Evolutionary conservation across 2,329 filamentous ascomycete species (phyloP), one percentile per base, ranked within the genome.

Genomic region (Colletotrichum magnum): DNA sequence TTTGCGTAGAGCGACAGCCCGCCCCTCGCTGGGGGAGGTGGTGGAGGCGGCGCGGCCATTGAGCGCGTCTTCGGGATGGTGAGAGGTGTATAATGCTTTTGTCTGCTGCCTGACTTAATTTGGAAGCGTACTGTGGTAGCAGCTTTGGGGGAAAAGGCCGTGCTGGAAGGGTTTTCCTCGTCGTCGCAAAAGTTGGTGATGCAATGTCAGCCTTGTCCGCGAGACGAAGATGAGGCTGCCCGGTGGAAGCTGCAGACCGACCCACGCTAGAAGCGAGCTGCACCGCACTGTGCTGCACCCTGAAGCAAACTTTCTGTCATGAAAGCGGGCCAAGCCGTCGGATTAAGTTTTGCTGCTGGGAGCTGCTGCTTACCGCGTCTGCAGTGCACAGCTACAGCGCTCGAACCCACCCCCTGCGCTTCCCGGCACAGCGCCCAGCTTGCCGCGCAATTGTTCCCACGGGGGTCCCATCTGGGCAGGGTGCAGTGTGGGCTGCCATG

Each of bases 1-100:
- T 97, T 93, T 63, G 93, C 94, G 78, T 97, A 97, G 5, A 97
- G 89, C 18, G 93, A 95, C 73, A 94, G 84, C 66, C 86, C 86
- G 66, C 84, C 82, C 65, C 83, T 80, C 54, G 79, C 77, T 13
- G 80, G 80, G 52, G 83, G 83, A 48, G 82, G 80, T 24, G 83
- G 77, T 41, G 80, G 80, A 16, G 77, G 76, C 16, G 78, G 74
- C 68, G 75, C 76, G 69, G 79, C 73, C 75, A 77, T 79, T 58
- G 53, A 28, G 64, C 21, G 41, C n/a, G 64, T 2, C 7, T 24
- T 36, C 9, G 21, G 3, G 6, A 12, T 5, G 52, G 39, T 3
- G 4, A 6, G 32, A n/a, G 21, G 36, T 58, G 6, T 16, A 39
- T 16, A 21, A 39, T 10, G 18, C 28, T 4, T 26, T 18, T 2